A percentile compares a stretch with the other conserved stretches of the same genome.
Conservation (phyloP, 202 grass and related monocot species). For the Tripidium arundinaceum region DNA sequence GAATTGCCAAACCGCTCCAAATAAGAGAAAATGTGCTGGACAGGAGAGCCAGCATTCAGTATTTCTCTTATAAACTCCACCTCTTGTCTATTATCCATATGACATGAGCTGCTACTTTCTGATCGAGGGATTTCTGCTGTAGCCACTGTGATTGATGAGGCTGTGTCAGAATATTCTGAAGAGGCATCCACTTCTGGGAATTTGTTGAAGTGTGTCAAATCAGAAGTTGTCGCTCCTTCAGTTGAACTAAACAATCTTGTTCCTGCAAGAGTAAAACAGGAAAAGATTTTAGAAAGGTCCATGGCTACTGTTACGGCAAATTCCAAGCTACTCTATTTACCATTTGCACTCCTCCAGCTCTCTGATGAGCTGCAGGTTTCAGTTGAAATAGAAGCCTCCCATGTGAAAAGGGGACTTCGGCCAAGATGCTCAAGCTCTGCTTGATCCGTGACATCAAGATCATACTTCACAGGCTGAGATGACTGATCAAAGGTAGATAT, state of each 20-base stretch:
- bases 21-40: conserved; percentile 14
- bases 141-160: conserved; percentile 51
- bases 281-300: conserved; percentile 6
- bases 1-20: conserved; percentile 37
- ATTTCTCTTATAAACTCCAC: conserved; percentile 71
- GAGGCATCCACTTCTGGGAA: conserved; percentile 47
- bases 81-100: conserved; percentile 43
- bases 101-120: conserved; percentile 47
- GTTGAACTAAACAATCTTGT: conserved; percentile 41
- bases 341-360: conserved; percentile 69
- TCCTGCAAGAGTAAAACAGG: conserved; percentile 53
- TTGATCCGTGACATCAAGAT: conserved; percentile 31
- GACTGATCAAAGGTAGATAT: conserved; percentile 22
- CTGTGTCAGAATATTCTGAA: conserved; percentile 69
- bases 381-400: conserved; percentile 64
- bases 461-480: conserved; percentile 27
- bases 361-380: conserved; percentile 80
- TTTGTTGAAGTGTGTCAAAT: conserved; percentile 43
- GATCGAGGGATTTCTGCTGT: conserved; percentile 45
- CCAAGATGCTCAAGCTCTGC: conserved; percentile 38
- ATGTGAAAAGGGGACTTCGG: conserved; percentile 45
- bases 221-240: conserved; percentile 35
- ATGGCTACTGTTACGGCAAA: conserved; percentile 11
- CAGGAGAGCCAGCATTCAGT: conserved; percentile 33
- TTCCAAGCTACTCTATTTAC: conserved; percentile 38